Conservation (phyloP, 441 rosid species). For the Sinapis alba region DNA sequence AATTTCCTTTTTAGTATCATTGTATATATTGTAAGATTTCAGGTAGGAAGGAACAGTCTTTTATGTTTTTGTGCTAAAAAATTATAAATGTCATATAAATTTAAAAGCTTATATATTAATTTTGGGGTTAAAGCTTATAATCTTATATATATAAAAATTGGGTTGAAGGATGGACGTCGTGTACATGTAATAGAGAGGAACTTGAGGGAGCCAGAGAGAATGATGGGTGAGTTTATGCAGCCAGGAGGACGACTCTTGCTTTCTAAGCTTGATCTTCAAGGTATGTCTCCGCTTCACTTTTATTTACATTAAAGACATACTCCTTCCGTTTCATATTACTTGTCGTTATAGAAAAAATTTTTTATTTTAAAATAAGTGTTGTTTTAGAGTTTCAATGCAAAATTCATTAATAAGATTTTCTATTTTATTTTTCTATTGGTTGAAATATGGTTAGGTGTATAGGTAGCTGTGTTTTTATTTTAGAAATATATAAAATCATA, state of each 20-base stretch:
- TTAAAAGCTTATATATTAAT: neutral
- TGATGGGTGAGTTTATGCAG: conserved; percentile 8
- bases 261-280: neutral
- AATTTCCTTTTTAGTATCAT: neutral
- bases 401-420: too few relatives aligned
- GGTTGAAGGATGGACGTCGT: neutral
- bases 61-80: neutral
- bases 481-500: too few relatives aligned
- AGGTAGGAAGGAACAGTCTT: neutral
- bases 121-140: neutral
- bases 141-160: neutral
- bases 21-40: neutral
- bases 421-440: too few relatives aligned
- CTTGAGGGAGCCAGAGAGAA: neutral
- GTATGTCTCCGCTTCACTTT: neutral
- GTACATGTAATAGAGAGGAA: conserved; percentile 1
- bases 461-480: too few relatives aligned
- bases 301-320: too few relatives aligned
- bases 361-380: too few relatives aligned
- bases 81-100: too few relatives aligned
- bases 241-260: neutral
- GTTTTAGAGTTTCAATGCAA: too few relatives aligned
- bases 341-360: too few relatives aligned
- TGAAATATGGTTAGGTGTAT: too few relatives aligned
- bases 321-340: too few relatives aligned